Base-by-base conservation (phyloP, 1,284 basidiomycete genomes). In the Ustilago curta region DNA sequence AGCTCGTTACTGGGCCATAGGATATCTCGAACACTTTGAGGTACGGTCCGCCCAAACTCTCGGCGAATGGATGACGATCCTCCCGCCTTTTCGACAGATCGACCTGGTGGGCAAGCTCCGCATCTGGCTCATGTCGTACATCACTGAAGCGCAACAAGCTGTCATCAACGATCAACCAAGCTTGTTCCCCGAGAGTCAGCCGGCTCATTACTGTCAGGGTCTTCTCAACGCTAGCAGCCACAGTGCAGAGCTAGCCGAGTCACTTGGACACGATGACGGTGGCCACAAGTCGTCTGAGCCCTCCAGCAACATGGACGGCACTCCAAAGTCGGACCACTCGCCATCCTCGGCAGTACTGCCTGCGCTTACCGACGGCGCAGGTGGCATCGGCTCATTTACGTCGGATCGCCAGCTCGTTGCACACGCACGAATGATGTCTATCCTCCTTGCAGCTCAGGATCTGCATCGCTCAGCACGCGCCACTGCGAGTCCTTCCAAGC, bases 91-190 rank as follows among this genome's bases (percentile, higher is more conserved):
- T 40, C 77, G 80, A 8, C 70, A 78, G 52, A 81, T 82, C 42
- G 77, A 81, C 43, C 52, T 70, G 18, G 72, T 78, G 1, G 76
- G 75, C 48, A 79, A 79, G 32, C 50, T 79, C 5, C 65, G 80
- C 25, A 78, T 82, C 55, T 81, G 79, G 77, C 66, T 82, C 32
- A 79, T 74, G 72, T 77, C 77, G 21, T 82, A 79, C 58, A 59
- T 76, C 40, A 71, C 79, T 7, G 80, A 82, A 61, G 78, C 72
- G 12, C 77, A 79, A 32, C 79, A 80, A 44, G 69, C 73, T n/a
- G 71, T 77, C 49, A 74, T 82, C 54, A 59, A 74, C 32, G 71
- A 80, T 47, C 60, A 70, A 47, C 70, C 74, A 1, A 70, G 63
- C 39, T 42, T 80, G 29, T 70, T 74, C 21, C 77, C 80, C 4